Evolutionary conservation across 1,139 yeast species (phyloP).

Genomic region (Pichia sp.): DNA sequence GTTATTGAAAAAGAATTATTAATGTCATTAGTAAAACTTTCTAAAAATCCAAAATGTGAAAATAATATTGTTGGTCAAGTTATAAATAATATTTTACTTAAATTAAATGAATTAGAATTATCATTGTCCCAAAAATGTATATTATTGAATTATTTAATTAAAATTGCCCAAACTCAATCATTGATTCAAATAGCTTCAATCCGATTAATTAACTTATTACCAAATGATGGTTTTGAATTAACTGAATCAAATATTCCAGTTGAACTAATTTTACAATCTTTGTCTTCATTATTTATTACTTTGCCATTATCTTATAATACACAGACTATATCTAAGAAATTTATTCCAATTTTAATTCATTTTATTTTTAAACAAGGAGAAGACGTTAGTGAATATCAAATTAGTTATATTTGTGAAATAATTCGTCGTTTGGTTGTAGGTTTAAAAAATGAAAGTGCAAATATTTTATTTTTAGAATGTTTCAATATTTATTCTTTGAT

Average conservation of each 20-base stretch:
- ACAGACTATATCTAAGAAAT: slow-evolving; percentile 23
- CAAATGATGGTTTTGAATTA: neutral
- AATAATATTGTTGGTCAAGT: slow-evolving; percentile 10
- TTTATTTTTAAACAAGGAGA: slow-evolving; percentile 14
- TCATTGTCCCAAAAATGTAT: slow-evolving; percentile 4
- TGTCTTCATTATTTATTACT: slow-evolving; percentile 28
- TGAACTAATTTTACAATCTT: slow-evolving; percentile 20
- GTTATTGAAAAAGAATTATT: slow-evolving; percentile 12
- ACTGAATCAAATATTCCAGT: neutral
- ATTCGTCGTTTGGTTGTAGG: slow-evolving; percentile 10
- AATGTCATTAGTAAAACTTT: slow-evolving; percentile 9
- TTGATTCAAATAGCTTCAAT: slow-evolving; percentile 40
- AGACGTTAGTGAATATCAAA: neutral
- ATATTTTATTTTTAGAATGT: slow-evolving; percentile 3
- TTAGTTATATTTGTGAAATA: slow-evolving; percentile 9
- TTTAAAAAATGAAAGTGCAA: slow-evolving; percentile 3
- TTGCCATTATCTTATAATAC: slow-evolving; percentile 17
- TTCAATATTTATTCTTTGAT: slow-evolving; percentile 2
- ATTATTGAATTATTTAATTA: slow-evolving; percentile 7
- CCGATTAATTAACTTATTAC: slow-evolving; percentile 37
- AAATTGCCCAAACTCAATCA: slow-evolving; percentile 12
- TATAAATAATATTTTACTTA: slow-evolving; percentile 5
- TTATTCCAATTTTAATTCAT: slow-evolving; percentile 24
- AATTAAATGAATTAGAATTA: neutral
- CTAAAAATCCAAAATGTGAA: slow-evolving; percentile 11